Evolutionary conservation across 2,329 filamentous ascomycete genomes (phyloP).

Genomic region (Aspergillus aculeatinus): DNA sequence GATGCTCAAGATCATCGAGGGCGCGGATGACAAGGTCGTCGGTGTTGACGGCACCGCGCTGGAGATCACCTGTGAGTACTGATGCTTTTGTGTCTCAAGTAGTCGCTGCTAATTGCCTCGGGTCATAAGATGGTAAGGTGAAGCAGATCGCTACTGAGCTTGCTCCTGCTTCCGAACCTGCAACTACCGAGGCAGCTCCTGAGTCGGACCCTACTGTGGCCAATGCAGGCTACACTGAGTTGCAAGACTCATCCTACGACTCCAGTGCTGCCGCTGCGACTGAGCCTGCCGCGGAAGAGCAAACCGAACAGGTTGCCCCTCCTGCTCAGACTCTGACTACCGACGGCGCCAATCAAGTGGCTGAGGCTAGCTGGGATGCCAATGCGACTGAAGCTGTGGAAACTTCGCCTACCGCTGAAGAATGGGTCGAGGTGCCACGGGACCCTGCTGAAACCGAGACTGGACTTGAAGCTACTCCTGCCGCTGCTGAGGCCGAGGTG

Average conservation of each 20-base stretch:
- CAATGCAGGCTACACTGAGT: slow-evolving; percentile 61
- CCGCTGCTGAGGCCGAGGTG: slow-evolving; percentile 59
- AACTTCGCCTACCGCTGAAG: slow-evolving; percentile 56
- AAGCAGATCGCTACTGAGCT: slow-evolving; percentile 51
- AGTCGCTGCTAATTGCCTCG: slow-evolving; percentile 9
- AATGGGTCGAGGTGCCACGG: slow-evolving; percentile 73
- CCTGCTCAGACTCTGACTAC: slow-evolving; percentile 43
- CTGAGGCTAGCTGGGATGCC: slow-evolving; percentile 57
- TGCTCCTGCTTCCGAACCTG: slow-evolving; percentile 37
- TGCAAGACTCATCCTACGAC: slow-evolving; percentile 51
- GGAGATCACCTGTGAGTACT: slow-evolving; percentile 57
- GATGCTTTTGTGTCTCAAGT: neutral
- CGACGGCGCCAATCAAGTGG: slow-evolving; percentile 47
- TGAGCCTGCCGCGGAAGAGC: slow-evolving; percentile 30
- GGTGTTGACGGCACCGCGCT: slow-evolving; percentile 57
- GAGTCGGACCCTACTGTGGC: slow-evolving; percentile 60
- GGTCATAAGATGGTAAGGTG: slow-evolving; percentile 51
- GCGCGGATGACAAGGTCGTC: slow-evolving; percentile 57
- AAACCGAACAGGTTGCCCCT: slow-evolving; percentile 28
- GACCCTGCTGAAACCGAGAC: slow-evolving; percentile 73
- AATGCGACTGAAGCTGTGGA: slow-evolving; percentile 46
- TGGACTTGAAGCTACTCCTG: slow-evolving; percentile 61
- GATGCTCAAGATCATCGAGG: slow-evolving; percentile 61
- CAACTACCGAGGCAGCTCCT: slow-evolving; percentile 34
- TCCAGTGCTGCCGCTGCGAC: slow-evolving; percentile 49